These are phyloP conservation scores for Boletus sp. DNA, from an alignment of 768 basidiomycete genomes.

Conservation along the genomic window DNA sequence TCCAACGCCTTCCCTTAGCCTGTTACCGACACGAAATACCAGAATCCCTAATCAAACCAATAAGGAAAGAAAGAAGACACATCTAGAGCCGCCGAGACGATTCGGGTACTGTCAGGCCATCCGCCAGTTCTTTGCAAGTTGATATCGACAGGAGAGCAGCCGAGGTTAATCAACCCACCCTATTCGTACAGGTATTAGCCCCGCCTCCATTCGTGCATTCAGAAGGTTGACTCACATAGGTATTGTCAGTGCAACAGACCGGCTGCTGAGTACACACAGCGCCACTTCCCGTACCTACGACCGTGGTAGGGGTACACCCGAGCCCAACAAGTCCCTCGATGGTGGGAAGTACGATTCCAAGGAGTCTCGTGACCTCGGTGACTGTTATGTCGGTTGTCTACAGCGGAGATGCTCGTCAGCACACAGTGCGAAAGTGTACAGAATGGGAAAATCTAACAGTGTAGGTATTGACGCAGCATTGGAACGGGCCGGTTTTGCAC, in stretches of 20 bases:
- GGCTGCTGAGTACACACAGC: conserved; percentile 10
- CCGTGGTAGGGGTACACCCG: conserved; percentile 2
- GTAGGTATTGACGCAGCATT: conserved; percentile 10
- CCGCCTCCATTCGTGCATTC: not conserved
- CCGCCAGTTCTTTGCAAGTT: not conserved
- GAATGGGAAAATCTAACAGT: not conserved
- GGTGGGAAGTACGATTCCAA: not conserved
- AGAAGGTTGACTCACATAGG: conserved; percentile 2
- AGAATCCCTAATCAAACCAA: not conserved
- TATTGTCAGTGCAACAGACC: conserved; percentile 17
- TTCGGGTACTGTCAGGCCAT: not conserved
- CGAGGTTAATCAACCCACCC: conserved; percentile 11
- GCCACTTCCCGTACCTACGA: not conserved
- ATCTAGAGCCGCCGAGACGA: not conserved
- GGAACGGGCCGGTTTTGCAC: conserved; percentile 12
- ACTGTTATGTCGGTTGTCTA: not conserved
- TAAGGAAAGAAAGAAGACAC: not conserved
- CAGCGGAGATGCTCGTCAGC: not conserved
- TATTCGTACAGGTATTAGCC: not conserved
- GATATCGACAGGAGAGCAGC: conserved; percentile 11
- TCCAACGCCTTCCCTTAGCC: not conserved
- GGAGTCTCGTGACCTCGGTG: not conserved
- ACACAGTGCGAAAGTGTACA: not conserved
- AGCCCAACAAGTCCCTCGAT: conserved; percentile 2
- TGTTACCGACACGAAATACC: not conserved